These are phyloP conservation scores for Sinapis alba DNA, from an alignment of 441 rosid species.

Conservation along the genomic window DNA sequence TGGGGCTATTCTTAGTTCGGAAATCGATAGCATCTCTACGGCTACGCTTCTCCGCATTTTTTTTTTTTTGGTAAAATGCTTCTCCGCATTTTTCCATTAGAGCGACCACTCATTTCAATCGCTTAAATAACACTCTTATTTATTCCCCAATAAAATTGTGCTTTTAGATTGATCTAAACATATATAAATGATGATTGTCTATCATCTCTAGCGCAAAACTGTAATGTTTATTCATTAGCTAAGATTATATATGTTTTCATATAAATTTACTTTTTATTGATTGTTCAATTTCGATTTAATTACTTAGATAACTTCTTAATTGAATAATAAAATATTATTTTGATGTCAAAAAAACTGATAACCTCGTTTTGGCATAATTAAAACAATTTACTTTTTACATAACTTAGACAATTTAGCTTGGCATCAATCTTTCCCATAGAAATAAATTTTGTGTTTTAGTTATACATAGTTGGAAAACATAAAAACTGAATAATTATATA, in stretches of 20 bases:
- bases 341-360: background rate
- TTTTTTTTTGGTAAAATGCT: too few relatives aligned
- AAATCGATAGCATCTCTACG: slow-evolving; percentile 16
- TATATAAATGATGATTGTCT: background rate
- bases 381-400: too few relatives aligned
- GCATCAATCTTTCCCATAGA: background rate
- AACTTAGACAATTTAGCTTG: background rate
- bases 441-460: background rate
- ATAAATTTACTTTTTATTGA: too few relatives aligned
- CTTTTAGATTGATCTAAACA: slow-evolving; percentile 1
- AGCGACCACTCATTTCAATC: background rate
- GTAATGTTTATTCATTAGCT: background rate
- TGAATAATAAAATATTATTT: too few relatives aligned
- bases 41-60: slow-evolving; percentile 29
- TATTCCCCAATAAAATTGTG: background rate
- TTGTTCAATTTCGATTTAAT: too few relatives aligned
- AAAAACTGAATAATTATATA: background rate
- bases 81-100: too few relatives aligned
- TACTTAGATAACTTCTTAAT: too few relatives aligned
- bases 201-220: background rate
- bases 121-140: background rate
- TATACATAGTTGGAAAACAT: background rate
- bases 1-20: background rate
- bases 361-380: too few relatives aligned
- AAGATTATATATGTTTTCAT: background rate